Conservation (phyloP, 495 filamentous ascomycete genomes). For the Penicillium tannophilum region DNA sequence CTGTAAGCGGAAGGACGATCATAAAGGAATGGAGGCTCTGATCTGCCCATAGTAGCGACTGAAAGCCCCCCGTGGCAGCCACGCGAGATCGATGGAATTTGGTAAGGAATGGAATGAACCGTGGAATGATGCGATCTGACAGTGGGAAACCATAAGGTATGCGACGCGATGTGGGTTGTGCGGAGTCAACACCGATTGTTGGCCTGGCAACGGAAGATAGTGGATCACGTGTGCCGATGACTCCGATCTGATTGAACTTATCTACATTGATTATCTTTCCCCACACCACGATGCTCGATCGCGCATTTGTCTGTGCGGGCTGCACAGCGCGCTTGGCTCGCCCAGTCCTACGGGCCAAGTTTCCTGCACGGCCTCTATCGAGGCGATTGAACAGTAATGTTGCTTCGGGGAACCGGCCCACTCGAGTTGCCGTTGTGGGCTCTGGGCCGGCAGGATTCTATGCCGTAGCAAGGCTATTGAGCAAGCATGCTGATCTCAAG, state of each 20-base stretch:
- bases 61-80: slow-evolving; percentile 33
- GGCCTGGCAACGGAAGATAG: slow-evolving; percentile 33
- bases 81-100: slow-evolving; percentile 43
- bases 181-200: slow-evolving; percentile 37
- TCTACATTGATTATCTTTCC: neutral
- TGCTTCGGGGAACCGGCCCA: slow-evolving; percentile 51
- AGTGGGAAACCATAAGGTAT: slow-evolving; percentile 9
- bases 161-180: slow-evolving; percentile 4
- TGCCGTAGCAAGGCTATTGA: slow-evolving; percentile 80
- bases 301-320: slow-evolving; percentile 36
- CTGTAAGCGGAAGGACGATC: slow-evolving; percentile 52
- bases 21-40: slow-evolving; percentile 77
- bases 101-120: slow-evolving; percentile 22
- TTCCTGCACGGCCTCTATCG: slow-evolving; percentile 10
- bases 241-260: slow-evolving; percentile 10
- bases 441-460: slow-evolving; percentile 98
- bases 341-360: slow-evolving; percentile 8
- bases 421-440: slow-evolving; percentile 85
- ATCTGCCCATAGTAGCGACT: slow-evolving; percentile 56
- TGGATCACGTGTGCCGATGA: slow-evolving; percentile 31
- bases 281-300: slow-evolving; percentile 32
- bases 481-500: slow-evolving; percentile 66
- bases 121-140: slow-evolving; percentile 32
- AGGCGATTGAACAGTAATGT: slow-evolving; percentile 37
- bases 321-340: slow-evolving; percentile 32